A percentile compares a stretch with the other conserved stretches of the same genome.
Evolutionary conservation across 108 stramenopile species (phyloP).

Genomic region (Nannochloropsis granulata): DNA sequence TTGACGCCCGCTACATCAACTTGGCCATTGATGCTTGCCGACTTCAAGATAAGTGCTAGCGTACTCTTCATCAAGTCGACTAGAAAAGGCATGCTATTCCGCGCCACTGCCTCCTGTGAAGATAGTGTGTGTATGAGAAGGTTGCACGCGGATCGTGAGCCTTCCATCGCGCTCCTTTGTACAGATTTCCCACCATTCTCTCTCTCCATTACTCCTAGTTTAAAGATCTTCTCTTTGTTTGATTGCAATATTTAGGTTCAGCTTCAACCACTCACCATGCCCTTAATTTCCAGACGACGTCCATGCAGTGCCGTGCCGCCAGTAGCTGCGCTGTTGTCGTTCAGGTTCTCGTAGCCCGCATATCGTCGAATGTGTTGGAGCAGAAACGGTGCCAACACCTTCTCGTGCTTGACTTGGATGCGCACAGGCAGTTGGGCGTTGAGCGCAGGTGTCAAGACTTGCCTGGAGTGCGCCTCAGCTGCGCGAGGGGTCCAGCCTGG

Average conservation of each 20-base stretch:
- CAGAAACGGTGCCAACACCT: background rate
- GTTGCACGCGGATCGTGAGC: too few species aligned
- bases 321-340: background rate
- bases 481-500: background rate
- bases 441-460: background rate
- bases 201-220: too few species aligned
- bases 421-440: background rate
- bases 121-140: background rate
- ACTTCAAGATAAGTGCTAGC: background rate
- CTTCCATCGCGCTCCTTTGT: too few species aligned
- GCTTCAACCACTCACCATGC: background rate
- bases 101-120: background rate
- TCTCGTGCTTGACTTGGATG: background rate
- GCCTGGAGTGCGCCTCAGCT: background rate
- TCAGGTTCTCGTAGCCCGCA: background rate
- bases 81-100: background rate
- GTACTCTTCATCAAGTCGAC: background rate
- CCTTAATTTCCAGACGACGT: background rate
- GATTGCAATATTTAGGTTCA: too few species aligned
- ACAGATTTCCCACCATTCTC: too few species aligned
- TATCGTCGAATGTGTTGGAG: background rate
- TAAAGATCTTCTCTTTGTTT: too few species aligned
- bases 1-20: background rate
- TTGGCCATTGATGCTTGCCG: background rate
- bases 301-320: background rate